Percentiles rank a stretch among this genome's conserved stretches.
These are phyloP conservation scores for Leavenworthia alabamica DNA, from an alignment of 345 rosid genomes.

Conservation along the genomic window DNA sequence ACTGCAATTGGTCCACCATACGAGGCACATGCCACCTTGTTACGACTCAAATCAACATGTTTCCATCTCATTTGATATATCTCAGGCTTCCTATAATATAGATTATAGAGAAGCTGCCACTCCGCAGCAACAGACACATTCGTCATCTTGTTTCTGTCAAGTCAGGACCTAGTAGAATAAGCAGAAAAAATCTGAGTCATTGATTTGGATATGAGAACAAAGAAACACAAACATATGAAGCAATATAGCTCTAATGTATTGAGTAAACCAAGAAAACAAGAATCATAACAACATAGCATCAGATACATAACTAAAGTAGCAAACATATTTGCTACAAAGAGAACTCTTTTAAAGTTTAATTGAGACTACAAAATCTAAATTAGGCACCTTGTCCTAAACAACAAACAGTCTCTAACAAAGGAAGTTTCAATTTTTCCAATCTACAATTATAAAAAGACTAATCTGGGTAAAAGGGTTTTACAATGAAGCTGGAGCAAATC, in stretches of 20 bases:
- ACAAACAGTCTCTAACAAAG: neutral
- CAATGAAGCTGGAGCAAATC: neutral
- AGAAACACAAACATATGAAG: neutral
- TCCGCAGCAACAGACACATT: constrained; percentile 93
- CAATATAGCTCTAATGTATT: neutral
- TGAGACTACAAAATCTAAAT: neutral
- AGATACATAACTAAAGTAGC: neutral
- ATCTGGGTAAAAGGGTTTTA: neutral
- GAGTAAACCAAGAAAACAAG: neutral
- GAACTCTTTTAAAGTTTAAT: neutral
- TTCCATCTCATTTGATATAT: constrained; percentile 85
- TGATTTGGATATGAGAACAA: neutral
- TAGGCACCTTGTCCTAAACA: neutral
- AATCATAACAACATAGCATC: neutral
- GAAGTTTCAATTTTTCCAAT: neutral
- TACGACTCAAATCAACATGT: constrained; percentile 72
- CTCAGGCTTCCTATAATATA: constrained; percentile 89
- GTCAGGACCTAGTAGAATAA: neutral
- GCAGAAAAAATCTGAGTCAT: neutral
- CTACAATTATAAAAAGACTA: neutral
- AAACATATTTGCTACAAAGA: neutral
- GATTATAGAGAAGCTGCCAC: constrained; percentile 84
- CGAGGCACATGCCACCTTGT: constrained; percentile 91
- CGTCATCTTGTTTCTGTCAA: constrained; percentile 55
- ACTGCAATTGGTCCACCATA: constrained; percentile 92